Evolutionary conservation across 768 basidiomycete species (phyloP).

Genomic region (Trichaptum fuscoviolaceum): DNA sequence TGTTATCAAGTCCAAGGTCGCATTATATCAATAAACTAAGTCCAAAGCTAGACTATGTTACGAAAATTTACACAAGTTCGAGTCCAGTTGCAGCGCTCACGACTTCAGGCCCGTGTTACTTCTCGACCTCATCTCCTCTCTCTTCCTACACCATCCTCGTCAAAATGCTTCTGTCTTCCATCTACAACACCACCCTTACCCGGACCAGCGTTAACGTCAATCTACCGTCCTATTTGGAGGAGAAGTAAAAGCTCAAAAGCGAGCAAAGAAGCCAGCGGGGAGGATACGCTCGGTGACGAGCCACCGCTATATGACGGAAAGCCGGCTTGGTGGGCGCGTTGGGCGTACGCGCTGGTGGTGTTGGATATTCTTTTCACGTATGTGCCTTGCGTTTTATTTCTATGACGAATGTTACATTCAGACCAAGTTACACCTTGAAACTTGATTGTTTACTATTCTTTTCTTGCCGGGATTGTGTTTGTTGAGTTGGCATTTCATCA

Average conservation of each 20-base stretch:
- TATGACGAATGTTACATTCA: too few species aligned
- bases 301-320: slow-evolving; percentile 20
- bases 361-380: slow-evolving; percentile 20
- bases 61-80: neutral
- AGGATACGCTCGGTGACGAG: slow-evolving; percentile 9
- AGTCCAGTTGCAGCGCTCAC: neutral
- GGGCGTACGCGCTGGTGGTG: slow-evolving; percentile 19
- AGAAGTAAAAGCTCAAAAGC: neutral
- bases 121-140: neutral
- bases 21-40: neutral
- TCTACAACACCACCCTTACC: neutral
- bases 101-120: neutral
- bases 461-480: neutral
- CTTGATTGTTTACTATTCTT: too few species aligned
- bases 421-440: too few species aligned
- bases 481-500: neutral
- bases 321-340: slow-evolving; percentile 21
- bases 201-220: neutral
- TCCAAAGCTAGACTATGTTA: neutral
- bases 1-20: neutral
- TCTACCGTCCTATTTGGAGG: neutral
- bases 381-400: slow-evolving; percentile 8
- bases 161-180: neutral
- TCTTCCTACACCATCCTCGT: neutral
- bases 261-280: neutral